These are phyloP conservation scores for Arthrobotrys sphaeroides DNA, from an alignment of 2,329 filamentous ascomycete species.

Conservation along the genomic window DNA sequence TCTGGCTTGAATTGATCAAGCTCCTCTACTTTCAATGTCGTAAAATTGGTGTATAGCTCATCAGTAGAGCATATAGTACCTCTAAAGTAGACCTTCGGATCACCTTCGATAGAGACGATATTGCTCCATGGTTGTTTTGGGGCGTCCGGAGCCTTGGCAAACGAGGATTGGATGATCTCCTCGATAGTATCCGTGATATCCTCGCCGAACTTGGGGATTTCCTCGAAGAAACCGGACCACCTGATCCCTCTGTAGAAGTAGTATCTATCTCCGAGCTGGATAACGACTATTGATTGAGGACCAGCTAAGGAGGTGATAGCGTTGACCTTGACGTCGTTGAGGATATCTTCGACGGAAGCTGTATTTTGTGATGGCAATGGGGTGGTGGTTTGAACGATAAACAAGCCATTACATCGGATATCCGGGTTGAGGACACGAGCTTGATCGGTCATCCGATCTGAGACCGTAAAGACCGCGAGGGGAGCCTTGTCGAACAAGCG, in stretches of 20 bases:
- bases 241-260: slow-evolving; percentile 58
- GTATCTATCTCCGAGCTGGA: slow-evolving; percentile 56
- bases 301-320: slow-evolving; percentile 58
- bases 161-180: slow-evolving; percentile 10
- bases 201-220: slow-evolving; percentile 55
- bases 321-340: slow-evolving; percentile 57
- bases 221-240: slow-evolving; percentile 52
- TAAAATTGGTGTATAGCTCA: slow-evolving; percentile 38
- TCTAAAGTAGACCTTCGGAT: slow-evolving; percentile 35
- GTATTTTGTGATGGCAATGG: slow-evolving; percentile 32
- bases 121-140: slow-evolving; percentile 34
- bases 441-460: slow-evolving; percentile 59
- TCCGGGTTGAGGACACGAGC: slow-evolving; percentile 58
- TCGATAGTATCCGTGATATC: slow-evolving; percentile 55
- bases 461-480: slow-evolving; percentile 57
- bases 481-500: slow-evolving; percentile 42
- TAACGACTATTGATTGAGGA: slow-evolving; percentile 57
- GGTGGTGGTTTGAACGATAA: slow-evolving; percentile 55
- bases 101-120: slow-evolving; percentile 50
- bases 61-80: slow-evolving; percentile 18
- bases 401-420: slow-evolving; percentile 58
- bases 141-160: neutral
- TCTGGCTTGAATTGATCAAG: slow-evolving; percentile 42
- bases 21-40: slow-evolving; percentile 28
- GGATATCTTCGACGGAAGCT: slow-evolving; percentile 47